These are phyloP conservation scores for Nannochloris sp. DNA, from an alignment of 139 green algal species.

Conservation along the genomic window DNA sequence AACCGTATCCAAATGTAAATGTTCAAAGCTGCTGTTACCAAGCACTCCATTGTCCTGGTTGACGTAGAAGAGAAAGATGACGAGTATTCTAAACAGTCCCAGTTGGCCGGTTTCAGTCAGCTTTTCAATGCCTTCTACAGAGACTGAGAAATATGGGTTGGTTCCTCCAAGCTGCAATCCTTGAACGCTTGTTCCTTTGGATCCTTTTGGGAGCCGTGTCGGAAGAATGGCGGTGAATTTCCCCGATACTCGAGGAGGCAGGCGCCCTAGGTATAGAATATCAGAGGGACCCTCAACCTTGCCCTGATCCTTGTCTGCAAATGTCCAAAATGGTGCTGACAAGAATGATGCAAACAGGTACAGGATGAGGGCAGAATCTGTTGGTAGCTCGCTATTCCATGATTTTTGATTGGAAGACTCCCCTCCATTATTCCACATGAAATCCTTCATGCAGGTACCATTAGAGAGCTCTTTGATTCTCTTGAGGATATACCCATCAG, in stretches of 20 bases:
- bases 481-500: slow-evolving; percentile 49
- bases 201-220: slow-evolving; percentile 33
- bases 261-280: slow-evolving; percentile 44
- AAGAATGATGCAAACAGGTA: slow-evolving; percentile 73
- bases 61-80: background rate
- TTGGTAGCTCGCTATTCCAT: slow-evolving; percentile 67
- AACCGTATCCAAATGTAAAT: background rate
- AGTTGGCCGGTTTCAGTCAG: slow-evolving; percentile 24
- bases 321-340: slow-evolving; percentile 57
- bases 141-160: slow-evolving; percentile 39
- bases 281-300: slow-evolving; percentile 2
- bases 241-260: slow-evolving; percentile 35
- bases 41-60: background rate
- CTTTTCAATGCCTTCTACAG: slow-evolving; percentile 29
- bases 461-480: slow-evolving; percentile 44
- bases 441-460: slow-evolving; percentile 42
- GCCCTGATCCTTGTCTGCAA: slow-evolving; percentile 19
- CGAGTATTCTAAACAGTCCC: background rate
- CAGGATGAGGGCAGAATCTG: slow-evolving; percentile 58
- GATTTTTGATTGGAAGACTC: slow-evolving; percentile 32
- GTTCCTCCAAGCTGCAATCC: slow-evolving; percentile 33
- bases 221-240: slow-evolving; percentile 51
- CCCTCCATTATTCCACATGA: slow-evolving; percentile 50
- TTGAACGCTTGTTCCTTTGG: slow-evolving; percentile 37
- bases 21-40: background rate